Percentiles rank a stretch among this genome's conserved stretches.
These are phyloP conservation scores for Macroventuria anomochaeta DNA, from an alignment of 2,329 filamentous ascomycete genomes.

Conservation along the genomic window DNA sequence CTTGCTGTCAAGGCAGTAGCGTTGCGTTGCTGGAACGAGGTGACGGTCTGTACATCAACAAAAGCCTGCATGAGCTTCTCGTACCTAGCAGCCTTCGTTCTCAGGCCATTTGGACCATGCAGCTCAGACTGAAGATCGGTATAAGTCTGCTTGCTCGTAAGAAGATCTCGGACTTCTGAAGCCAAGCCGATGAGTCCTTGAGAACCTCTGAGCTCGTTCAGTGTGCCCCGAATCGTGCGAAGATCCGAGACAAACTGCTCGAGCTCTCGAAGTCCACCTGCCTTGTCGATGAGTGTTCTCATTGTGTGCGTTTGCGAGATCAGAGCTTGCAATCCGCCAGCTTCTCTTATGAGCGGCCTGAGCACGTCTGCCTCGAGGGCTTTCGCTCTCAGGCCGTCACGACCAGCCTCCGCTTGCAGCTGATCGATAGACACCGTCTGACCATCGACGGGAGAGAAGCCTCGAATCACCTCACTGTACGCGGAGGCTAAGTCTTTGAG, in stretches of 20 bases:
- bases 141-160: conserved; percentile 9
- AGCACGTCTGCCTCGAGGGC: conserved; percentile 24
- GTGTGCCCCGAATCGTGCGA: conserved; percentile 12
- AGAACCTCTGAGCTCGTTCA: conserved; percentile 17
- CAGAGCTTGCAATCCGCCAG: conserved; percentile 23
- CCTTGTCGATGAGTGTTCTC: conserved; percentile 16
- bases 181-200: conserved; percentile 16
- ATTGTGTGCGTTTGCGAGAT: conserved; percentile 11
- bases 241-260: conserved; percentile 18
- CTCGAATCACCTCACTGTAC: conserved; percentile 21
- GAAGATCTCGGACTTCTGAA: conserved; percentile 12
- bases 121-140: conserved; percentile 1
- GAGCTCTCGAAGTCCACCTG: conserved; percentile 20
- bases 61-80: conserved; percentile 21
- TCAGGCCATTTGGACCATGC: neutral
- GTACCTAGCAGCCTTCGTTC: conserved; percentile 20
- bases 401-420: conserved; percentile 23
- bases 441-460: conserved; percentile 4
- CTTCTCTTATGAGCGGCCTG: conserved; percentile 21
- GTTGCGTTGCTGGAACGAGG: neutral
- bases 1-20: neutral
- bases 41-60: neutral
- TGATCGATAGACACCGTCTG: conserved; percentile 16
- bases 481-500: conserved; percentile 16
- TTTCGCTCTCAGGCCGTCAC: conserved; percentile 23